Conservation (phyloP, 176 grass and related monocot species). For the Triticum timopheevii region DNA sequence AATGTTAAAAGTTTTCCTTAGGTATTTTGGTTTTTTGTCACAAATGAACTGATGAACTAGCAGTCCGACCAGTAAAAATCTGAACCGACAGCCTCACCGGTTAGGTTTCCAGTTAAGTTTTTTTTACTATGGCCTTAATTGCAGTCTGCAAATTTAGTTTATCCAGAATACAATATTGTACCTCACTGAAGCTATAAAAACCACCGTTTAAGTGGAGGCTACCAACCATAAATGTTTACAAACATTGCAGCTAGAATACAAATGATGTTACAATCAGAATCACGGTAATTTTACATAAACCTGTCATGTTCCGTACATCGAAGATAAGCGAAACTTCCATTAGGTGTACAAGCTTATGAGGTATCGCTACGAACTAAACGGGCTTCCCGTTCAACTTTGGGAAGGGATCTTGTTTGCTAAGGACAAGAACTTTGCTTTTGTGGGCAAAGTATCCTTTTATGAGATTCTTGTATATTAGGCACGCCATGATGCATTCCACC, state of each 20-base stretch:
- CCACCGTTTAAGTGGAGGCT: neutral
- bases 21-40: no score
- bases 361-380: conserved; percentile 29
- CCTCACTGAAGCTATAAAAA: neutral
- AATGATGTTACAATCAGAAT: neutral
- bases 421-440: conserved; percentile 94
- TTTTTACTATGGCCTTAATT: neutral
- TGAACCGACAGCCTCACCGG: no score
- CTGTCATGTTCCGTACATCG: neutral
- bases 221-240: conserved; percentile 22
- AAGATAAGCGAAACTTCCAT: neutral
- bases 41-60: no score
- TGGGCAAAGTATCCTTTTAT: conserved; percentile 91
- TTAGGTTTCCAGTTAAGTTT: no score
- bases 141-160: neutral
- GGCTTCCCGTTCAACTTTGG: conserved; percentile 90
- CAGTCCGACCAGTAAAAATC: no score
- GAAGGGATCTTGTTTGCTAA: conserved; percentile 95
- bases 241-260: neutral
- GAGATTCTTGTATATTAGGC: conserved; percentile 92
- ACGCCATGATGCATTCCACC: conserved; percentile 88
- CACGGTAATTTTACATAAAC: neutral
- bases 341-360: neutral
- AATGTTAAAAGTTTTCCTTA: no score
- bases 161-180: neutral